Percentiles rank a stretch among this genome's conserved stretches.
These are phyloP conservation scores for Apiotrichum gracile DNA, from an alignment of 1,284 basidiomycete genomes.

Conservation along the genomic window DNA sequence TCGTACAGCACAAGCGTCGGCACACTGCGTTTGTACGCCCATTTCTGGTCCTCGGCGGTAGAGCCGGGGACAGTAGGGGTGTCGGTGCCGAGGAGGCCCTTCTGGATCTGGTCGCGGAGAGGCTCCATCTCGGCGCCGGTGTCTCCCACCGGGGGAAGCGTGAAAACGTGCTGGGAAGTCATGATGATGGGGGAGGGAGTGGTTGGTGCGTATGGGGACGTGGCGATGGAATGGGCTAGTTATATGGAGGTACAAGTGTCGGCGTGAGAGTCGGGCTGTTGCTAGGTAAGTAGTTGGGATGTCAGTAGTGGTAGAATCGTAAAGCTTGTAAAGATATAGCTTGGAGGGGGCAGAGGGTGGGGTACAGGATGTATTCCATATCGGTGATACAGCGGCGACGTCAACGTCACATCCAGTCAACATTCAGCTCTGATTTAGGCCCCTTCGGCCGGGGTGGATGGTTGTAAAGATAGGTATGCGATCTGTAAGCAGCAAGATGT, in stretches of 20 bases:
- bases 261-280: no score
- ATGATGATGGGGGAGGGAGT: slow-evolving; percentile 3
- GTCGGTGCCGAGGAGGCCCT: slow-evolving; percentile 23
- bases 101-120: slow-evolving; percentile 34
- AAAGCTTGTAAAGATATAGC: no score
- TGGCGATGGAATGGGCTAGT: neutral
- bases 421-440: no score
- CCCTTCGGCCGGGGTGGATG: no score
- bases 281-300: no score
- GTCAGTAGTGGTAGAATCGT: no score
- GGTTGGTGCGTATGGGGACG: neutral
- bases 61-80: slow-evolving; percentile 32
- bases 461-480: no score
- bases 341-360: no score
- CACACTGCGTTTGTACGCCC: slow-evolving; percentile 56
- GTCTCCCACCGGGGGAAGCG: slow-evolving; percentile 9
- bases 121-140: slow-evolving; percentile 9
- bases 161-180: slow-evolving; percentile 12
- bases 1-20: slow-evolving; percentile 86
- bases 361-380: no score
- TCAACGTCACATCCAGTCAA: no score
- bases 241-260: neutral
- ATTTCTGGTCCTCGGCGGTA: slow-evolving; percentile 31
- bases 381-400: no score
- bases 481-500: no score